These are phyloP conservation scores for Beauveria varroae DNA, from an alignment of 2,329 filamentous ascomycete species.

Conservation along the genomic window DNA sequence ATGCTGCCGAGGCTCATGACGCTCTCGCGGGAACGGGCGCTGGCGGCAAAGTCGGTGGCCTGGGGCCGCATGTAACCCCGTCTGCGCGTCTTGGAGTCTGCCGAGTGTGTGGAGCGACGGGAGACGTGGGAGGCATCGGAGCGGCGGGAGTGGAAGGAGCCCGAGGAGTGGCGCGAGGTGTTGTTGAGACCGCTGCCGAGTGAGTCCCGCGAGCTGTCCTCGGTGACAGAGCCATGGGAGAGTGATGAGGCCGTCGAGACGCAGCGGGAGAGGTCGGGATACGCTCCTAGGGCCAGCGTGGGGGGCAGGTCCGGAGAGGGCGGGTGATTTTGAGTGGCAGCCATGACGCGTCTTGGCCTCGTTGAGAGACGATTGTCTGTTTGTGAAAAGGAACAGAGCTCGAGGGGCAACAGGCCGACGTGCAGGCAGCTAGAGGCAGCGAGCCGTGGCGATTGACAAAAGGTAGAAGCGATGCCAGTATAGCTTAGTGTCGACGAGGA, in stretches of 20 bases:
- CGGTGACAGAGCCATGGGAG: conserved; percentile 47
- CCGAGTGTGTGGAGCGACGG: conserved; percentile 40
- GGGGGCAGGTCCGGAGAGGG: conserved; percentile 59
- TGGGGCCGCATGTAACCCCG: conserved; percentile 84
- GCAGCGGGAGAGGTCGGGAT: conserved; percentile 53
- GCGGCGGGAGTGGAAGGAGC: conserved; percentile 40
- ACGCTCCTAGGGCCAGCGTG: conserved; percentile 53
- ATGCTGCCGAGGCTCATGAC: conserved; percentile 96
- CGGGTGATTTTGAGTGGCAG: conserved; percentile 32
- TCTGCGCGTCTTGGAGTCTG: conserved; percentile 41
- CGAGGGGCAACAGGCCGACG: not conserved
- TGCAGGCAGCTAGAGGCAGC: not conserved
- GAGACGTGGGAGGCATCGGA: conserved; percentile 34
- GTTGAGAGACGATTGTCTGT: not conserved
- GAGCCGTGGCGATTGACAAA: not conserved
- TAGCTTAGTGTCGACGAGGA: not conserved
- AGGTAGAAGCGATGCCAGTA: not conserved
- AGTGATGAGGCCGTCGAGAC: conserved; percentile 56
- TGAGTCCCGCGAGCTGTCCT: conserved; percentile 44
- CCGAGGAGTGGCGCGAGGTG: conserved; percentile 55
- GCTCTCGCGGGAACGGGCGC: conserved; percentile 82
- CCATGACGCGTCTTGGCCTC: conserved; percentile 22
- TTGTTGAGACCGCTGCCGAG: conserved; percentile 46
- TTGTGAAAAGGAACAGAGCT: not conserved
- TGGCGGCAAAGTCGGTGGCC: conserved; percentile 82